These are phyloP conservation scores for Candida xiaguanensis DNA, from an alignment of 805 yeast genomes.

Conservation along the genomic window DNA sequence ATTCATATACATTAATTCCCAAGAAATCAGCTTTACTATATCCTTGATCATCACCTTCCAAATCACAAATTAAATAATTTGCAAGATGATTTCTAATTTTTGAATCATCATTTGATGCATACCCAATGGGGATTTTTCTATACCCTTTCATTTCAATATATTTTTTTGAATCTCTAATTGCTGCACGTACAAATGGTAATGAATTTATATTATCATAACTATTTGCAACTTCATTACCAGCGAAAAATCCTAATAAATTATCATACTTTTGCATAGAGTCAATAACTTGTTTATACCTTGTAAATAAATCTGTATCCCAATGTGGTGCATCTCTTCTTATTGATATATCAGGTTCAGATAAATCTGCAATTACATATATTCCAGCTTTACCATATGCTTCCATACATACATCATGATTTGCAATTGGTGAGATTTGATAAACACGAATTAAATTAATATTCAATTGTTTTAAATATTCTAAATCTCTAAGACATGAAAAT, in stretches of 20 bases:
- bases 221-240: slow-evolving; percentile 40
- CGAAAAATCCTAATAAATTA: slow-evolving; percentile 37
- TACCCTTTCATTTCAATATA: slow-evolving; percentile 25
- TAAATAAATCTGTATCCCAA: slow-evolving; percentile 31
- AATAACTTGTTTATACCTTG: slow-evolving; percentile 30
- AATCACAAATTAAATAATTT: slow-evolving; percentile 29
- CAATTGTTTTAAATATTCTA: slow-evolving; percentile 67
- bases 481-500: slow-evolving; percentile 70
- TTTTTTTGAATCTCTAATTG: slow-evolving; percentile 29
- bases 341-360: slow-evolving; percentile 33
- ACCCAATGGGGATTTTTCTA: slow-evolving; percentile 39
- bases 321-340: slow-evolving; percentile 29
- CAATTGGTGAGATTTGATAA: slow-evolving; percentile 73
- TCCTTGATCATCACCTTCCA: slow-evolving; percentile 9
- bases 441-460: slow-evolving; percentile 80
- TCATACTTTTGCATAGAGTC: slow-evolving; percentile 28
- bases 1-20: slow-evolving; percentile 37
- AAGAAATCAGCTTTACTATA: slow-evolving; percentile 26
- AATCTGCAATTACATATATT: slow-evolving; percentile 33
- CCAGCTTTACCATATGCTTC: slow-evolving; percentile 44
- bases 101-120: slow-evolving; percentile 36
- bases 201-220: slow-evolving; percentile 22
- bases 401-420: slow-evolving; percentile 78
- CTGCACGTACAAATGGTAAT: slow-evolving; percentile 34
- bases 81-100: slow-evolving; percentile 24